Evolutionary conservation across 78 protist species (phyloP).

Genomic region (Planoprotostelium fungivorum): DNA sequence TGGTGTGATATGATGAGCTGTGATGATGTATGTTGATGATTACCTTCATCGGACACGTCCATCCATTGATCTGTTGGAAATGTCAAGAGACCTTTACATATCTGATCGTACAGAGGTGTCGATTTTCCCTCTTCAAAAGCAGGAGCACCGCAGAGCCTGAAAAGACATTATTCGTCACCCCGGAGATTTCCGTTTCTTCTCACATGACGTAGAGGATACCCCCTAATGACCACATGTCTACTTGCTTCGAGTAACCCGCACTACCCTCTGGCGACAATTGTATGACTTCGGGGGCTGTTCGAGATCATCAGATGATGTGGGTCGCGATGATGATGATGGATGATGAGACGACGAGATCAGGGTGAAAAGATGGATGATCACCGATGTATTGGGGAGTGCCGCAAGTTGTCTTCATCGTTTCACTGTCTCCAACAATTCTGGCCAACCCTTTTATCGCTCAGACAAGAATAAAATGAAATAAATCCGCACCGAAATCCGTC

Average conservation of each 20-base stretch:
- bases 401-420: background rate
- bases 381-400: background rate
- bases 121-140: background rate
- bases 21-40: background rate
- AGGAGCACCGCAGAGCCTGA: background rate
- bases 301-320: too few relatives aligned
- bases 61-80: background rate
- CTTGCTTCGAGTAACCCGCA: background rate
- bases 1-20: too few relatives aligned
- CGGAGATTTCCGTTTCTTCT: too few relatives aligned
- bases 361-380: too few relatives aligned
- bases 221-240: background rate
- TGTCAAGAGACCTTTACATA: background rate
- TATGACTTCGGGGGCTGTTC: background rate
- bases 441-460: background rate
- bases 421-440: background rate
- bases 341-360: too few relatives aligned
- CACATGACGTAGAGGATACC: background rate
- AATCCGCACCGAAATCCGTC: background rate
- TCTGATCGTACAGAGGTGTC: background rate
- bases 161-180: too few relatives aligned
- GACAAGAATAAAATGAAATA: too few relatives aligned
- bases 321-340: too few relatives aligned
- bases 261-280: background rate
- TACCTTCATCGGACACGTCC: background rate